Conservation (phyloP, 441 rosid species). For the Croton setiger region DNA sequence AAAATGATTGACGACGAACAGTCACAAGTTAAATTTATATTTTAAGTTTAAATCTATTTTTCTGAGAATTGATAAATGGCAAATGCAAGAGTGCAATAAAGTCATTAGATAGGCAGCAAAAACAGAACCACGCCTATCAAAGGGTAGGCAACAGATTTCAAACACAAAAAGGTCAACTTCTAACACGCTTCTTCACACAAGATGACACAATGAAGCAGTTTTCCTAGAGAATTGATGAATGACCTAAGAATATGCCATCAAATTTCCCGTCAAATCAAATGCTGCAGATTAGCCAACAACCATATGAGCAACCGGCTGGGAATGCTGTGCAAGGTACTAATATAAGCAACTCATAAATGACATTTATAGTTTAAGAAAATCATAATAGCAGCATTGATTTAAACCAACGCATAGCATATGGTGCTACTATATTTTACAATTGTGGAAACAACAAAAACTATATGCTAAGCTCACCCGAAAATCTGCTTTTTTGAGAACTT, state of each 20-base stretch:
- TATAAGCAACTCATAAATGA: background rate
- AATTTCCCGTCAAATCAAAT: background rate
- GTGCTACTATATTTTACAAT: background rate
- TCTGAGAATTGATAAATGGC: background rate
- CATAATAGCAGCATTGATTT: background rate
- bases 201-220: background rate
- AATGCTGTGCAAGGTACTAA: background rate
- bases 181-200: background rate
- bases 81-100: background rate
- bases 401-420: background rate
- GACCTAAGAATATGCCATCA: background rate
- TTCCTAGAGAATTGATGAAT: background rate
- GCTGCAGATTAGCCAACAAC: background rate
- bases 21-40: background rate
- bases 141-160: background rate
- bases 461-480: constrained; percentile 66
- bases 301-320: background rate
- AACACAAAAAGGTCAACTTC: background rate
- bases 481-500: constrained; percentile 71
- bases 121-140: background rate
- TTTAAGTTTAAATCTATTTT: background rate
- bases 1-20: background rate
- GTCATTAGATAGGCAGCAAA: background rate
- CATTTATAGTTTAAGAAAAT: background rate
- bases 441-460: background rate